Percentiles rank a stretch among this genome's conserved stretches.
Conservation (phyloP, 2,329 filamentous ascomycete species). For the Diplocarpon rosae region DNA sequence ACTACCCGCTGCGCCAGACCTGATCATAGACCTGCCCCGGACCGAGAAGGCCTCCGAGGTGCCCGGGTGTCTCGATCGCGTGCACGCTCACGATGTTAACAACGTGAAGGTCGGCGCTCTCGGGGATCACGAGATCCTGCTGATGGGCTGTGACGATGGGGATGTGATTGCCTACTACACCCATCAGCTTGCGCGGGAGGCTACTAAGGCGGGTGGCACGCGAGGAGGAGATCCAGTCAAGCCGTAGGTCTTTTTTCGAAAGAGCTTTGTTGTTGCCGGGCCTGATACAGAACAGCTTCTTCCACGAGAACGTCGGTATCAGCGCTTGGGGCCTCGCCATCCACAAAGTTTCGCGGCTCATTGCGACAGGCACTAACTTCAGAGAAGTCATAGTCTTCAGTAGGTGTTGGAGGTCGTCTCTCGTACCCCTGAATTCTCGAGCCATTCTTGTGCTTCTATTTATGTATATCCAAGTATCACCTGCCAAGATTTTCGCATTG, state of each 20-base stretch:
- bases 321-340: conserved; percentile 81
- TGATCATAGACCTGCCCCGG: conserved; percentile 36
- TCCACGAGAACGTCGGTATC: conserved; percentile 61
- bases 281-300: conserved; percentile 37
- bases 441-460: not conserved
- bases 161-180: conserved; percentile 64
- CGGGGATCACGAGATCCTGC: conserved; percentile 57
- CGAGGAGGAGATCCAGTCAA: not conserved
- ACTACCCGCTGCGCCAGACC: conserved; percentile 37
- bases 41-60: conserved; percentile 33
- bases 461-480: no score
- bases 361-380: conserved; percentile 76
- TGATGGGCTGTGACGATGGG: conserved; percentile 62
- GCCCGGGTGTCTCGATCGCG: conserved; percentile 41
- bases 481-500: no score
- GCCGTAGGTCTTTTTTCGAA: conserved; percentile 10
- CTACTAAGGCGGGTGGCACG: conserved; percentile 2
- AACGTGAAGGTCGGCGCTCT: conserved; percentile 58
- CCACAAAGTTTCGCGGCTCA: conserved; percentile 68
- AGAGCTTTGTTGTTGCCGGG: no score
- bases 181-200: conserved; percentile 9
- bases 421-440: not conserved
- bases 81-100: conserved; percentile 53
- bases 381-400: conserved; percentile 42
- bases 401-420: not conserved